Conservation (phyloP, 352 stramenopile genomes). For the Phytophthora multivora region DNA sequence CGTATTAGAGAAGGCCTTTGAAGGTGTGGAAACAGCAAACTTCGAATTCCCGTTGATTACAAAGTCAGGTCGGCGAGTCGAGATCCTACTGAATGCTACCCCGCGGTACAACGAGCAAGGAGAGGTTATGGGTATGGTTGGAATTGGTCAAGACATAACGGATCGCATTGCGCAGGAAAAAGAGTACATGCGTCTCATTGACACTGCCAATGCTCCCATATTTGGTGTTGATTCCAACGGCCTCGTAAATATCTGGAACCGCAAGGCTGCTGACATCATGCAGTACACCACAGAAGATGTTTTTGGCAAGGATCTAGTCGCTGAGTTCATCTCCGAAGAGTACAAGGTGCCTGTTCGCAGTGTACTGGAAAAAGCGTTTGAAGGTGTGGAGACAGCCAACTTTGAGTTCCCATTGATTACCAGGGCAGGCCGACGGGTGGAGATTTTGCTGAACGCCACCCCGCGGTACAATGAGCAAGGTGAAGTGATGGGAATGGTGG, state of each 20-base stretch:
- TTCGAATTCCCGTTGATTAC: conserved; percentile 66
- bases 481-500: conserved; percentile 77
- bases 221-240: conserved; percentile 69
- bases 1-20: conserved; percentile 50
- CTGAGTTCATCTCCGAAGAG: conserved; percentile 50
- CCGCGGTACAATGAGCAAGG: conserved; percentile 66
- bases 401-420: conserved; percentile 82
- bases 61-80: conserved; percentile 47
- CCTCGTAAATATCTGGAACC: conserved; percentile 73
- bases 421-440: conserved; percentile 42
- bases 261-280: conserved; percentile 79
- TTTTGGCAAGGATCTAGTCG: conserved; percentile 69
- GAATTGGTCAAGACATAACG: conserved; percentile 66
- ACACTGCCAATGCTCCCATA: conserved; percentile 73
- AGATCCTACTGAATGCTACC: conserved; percentile 60
- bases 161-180: conserved; percentile 71
- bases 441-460: conserved; percentile 74
- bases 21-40: conserved; percentile 57
- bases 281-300: conserved; percentile 84
- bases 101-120: conserved; percentile 57
- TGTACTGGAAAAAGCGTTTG: conserved; percentile 52
- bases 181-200: conserved; percentile 65
- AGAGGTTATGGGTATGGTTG: conserved; percentile 56
- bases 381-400: conserved; percentile 65
- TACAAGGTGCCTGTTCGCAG: conserved; percentile 31